Base-by-base conservation (phyloP, 139 green algal species). In the Tetraselmis chui region DNA sequence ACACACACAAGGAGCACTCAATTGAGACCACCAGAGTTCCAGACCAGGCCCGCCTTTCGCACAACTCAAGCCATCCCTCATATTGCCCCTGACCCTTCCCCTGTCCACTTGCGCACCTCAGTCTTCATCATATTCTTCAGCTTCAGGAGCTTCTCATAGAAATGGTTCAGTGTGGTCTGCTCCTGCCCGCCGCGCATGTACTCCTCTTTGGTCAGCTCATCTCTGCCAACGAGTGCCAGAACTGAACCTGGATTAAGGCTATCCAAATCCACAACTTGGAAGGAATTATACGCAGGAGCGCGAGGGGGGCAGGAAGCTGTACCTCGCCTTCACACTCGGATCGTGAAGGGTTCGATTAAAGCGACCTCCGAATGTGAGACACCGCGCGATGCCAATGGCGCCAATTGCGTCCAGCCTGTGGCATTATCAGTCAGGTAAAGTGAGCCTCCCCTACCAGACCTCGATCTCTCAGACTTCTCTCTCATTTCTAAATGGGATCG, bases 321-420 rank as follows among this genome's bases (percentile, higher is more conserved):
- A 29, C 29, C 81, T 79, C 75, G 89, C 87, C n/a, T 81, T 81
- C 18, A 92, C 79, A 0, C 58, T 25, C 0, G 92, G 92, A 81
- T 95, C 90, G 30, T 95, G 79, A 80, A 95, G 84, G 32, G 86
- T 75, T 0, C 89, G 84, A 11, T 88, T 83, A 79, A 92, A 91
- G 0, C 28, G 30, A 2, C 91, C 91, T 1, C 92, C 92, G 85
- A 95, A 96, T 0, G 90, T 96, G 83, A 96, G 91, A 86, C 92
- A 96, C 77, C 92, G 86, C 0, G 92, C 92, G 45, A 96, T 94
- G 80, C 92, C 92, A 18, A 96, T 84, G n/a, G 92, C 92, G 0
- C 92, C 92, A 31, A 96, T 95, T 0, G 92, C 92, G 78, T 96
- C 92, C 30, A 96, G 82, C 85, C 92, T 93, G 86, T n/a, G n/a